A percentile compares a stretch with the other conserved stretches of the same genome.
These are phyloP conservation scores for Talaromyces sp. DNA, from an alignment of 2,329 filamentous ascomycete genomes.

Conservation along the genomic window DNA sequence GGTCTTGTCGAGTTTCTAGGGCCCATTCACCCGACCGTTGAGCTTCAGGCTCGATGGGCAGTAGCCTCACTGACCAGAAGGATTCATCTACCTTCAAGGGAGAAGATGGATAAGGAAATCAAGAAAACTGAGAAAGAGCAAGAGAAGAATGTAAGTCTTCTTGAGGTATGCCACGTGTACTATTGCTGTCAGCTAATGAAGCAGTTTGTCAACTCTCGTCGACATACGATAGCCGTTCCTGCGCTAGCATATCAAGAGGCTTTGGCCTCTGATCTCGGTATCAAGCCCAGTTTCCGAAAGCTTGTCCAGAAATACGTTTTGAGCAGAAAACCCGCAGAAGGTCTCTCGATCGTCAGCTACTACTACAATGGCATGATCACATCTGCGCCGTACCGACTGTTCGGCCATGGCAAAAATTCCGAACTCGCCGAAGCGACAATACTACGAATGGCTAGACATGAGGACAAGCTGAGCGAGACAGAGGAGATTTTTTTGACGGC, in stretches of 20 bases:
- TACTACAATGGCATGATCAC: slow-evolving; percentile 39
- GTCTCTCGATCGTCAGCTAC: slow-evolving; percentile 28
- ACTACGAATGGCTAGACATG: slow-evolving; percentile 27
- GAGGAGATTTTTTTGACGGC: slow-evolving; percentile 22
- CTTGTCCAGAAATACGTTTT: slow-evolving; percentile 26
- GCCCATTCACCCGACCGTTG: slow-evolving; percentile 31
- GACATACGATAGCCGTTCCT: slow-evolving; percentile 30
- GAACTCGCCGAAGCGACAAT: slow-evolving; percentile 34
- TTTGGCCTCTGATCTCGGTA: slow-evolving; percentile 33
- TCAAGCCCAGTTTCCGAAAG: slow-evolving; percentile 30
- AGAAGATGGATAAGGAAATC: slow-evolving; percentile 29
- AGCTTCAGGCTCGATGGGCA: slow-evolving; percentile 37
- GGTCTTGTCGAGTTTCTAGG: slow-evolving; percentile 34
- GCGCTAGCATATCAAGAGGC: slow-evolving; percentile 34
- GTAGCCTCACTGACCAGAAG: slow-evolving; percentile 29
- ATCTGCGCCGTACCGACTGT: slow-evolving; percentile 37
- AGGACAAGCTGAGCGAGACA: slow-evolving; percentile 24
- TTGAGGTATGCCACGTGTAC: background rate
- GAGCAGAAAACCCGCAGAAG: slow-evolving; percentile 27
- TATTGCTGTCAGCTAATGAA: background rate
- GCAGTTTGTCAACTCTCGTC: slow-evolving; percentile 31
- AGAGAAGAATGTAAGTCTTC: slow-evolving; percentile 20
- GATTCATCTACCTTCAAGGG: slow-evolving; percentile 26
- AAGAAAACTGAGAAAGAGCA: slow-evolving; percentile 27
- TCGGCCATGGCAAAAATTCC: slow-evolving; percentile 31